These are phyloP conservation scores for Pisolithus albus DNA, from an alignment of 768 basidiomycete genomes.

Conservation along the genomic window DNA sequence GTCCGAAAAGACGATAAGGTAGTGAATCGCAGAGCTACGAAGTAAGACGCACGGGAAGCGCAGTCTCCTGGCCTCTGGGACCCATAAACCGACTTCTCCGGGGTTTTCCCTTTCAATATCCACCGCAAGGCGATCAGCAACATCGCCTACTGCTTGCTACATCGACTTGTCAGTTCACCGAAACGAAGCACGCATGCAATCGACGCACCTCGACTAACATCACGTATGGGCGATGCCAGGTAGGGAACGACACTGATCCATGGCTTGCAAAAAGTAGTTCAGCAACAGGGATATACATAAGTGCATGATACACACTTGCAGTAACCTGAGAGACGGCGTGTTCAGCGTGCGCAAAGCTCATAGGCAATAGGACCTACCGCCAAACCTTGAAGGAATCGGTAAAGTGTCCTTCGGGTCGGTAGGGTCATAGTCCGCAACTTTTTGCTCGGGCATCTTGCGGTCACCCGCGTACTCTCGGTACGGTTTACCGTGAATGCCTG, in stretches of 20 bases:
- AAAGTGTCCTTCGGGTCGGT: slow-evolving; percentile 19
- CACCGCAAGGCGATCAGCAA: slow-evolving; percentile 16
- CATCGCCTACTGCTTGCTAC: slow-evolving; percentile 24
- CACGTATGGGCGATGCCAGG: slow-evolving; percentile 25
- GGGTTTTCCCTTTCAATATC: slow-evolving; percentile 18
- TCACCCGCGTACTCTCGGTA: slow-evolving; percentile 21
- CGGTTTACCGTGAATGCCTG: slow-evolving; percentile 13
- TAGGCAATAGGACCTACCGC: slow-evolving; percentile 10
- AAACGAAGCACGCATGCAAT: background rate
- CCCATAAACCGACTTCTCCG: slow-evolving; percentile 14
- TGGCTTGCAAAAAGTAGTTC: slow-evolving; percentile 10
- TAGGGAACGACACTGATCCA: slow-evolving; percentile 15
- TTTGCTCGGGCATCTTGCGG: slow-evolving; percentile 9
- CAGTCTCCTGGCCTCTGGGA: slow-evolving; percentile 14
- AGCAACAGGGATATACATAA: background rate
- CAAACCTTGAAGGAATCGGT: slow-evolving; percentile 21
- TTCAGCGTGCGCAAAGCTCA: background rate
- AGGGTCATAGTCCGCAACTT: slow-evolving; percentile 11
- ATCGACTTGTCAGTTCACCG: background rate
- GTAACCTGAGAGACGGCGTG: slow-evolving; percentile 10
- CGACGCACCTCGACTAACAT: slow-evolving; percentile 19
- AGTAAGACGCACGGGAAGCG: slow-evolving; percentile 22
- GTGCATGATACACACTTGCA: slow-evolving; percentile 18
- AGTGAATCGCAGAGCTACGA: background rate
- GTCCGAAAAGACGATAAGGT: background rate